Evolutionary conservation across 2,329 filamentous ascomycete genomes (phyloP), one percentile per base, ranked within the genome.

Genomic region (Gyromitra esculenta): DNA sequence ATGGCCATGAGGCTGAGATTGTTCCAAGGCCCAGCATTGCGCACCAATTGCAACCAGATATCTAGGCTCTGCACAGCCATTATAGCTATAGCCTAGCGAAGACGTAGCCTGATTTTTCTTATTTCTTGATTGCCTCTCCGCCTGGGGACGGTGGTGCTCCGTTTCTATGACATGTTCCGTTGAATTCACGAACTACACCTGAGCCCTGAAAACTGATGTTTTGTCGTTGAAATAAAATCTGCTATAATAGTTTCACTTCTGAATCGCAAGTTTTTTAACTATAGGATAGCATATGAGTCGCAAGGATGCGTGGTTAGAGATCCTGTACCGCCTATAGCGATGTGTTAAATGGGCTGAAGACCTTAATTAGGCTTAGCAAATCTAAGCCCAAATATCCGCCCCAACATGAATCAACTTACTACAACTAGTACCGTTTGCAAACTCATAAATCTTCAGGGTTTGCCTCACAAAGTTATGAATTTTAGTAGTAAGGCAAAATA

Each of bases 401-500:
- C 21, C 2, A 57, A 2, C 8, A 7, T 37, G 54, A n/a, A 37
- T 18, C 15, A 37, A 9, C 5, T 37, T 37, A 25, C 21, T n/a
- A n/a, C 25, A 39, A 6, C 56, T 9, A 39, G 56, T 39, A n/a
- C 31, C 1, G 13, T 18, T 57, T 35, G 11, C n/a, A 41, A 21
- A 59, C 15, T 69, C 50, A 11, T 11, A 11, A n/a, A 21, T 21
- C 8, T 31, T 31, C 5, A 6, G 5, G 43, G 39, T 37, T 8
- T 56, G n/a, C 48, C 21, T 56, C 59, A 11, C 37, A 45, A n/a
- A 21, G 18, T 56, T 56, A 31, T 43, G 11, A 50, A 15, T 18
- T 21, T n/a, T 9, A 52, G n/a, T 31, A 54, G 56, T 56, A 9
- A 43, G 63, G 63, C 71, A 56, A 60, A 74, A 69, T 31, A 56